Evolutionary conservation across 2,329 filamentous ascomycete genomes (phyloP).

Genomic region (Cercospora sesami): DNA sequence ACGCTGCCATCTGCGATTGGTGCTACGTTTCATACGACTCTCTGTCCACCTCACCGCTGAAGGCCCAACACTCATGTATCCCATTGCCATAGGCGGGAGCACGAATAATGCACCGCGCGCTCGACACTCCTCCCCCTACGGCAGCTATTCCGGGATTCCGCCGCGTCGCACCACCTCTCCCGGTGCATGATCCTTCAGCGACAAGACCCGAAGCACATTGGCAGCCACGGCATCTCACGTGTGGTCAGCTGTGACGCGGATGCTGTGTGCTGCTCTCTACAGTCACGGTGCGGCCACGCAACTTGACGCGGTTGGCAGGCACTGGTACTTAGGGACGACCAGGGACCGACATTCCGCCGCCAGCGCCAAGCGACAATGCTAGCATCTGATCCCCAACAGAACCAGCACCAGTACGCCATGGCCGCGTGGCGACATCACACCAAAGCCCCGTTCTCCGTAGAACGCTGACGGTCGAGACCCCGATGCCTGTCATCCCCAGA

Average conservation of each 20-base stretch:
- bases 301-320: not conserved
- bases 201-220: not conserved
- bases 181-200: not conserved
- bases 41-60: not conserved
- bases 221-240: not conserved
- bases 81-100: not conserved
- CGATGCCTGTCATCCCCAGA: not conserved
- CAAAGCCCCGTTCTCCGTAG: not conserved
- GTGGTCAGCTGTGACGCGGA: not conserved
- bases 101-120: not conserved
- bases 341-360: not conserved
- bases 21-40: not conserved
- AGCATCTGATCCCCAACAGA: not conserved
- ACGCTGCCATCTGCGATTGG: not conserved
- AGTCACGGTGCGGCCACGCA: not conserved
- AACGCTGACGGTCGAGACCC: not conserved
- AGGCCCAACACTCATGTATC: not conserved
- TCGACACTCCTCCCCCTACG: not conserved
- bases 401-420: not conserved
- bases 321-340: not conserved
- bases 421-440: slow-evolving; percentile 1
- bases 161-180: not conserved
- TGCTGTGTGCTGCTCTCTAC: not conserved
- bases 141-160: not conserved
- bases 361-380: not conserved